Percentiles rank a stretch among this genome's conserved stretches.
Evolutionary conservation across 1,284 basidiomycete species (phyloP).

Genomic region (Vanrija pseudolonga): DNA sequence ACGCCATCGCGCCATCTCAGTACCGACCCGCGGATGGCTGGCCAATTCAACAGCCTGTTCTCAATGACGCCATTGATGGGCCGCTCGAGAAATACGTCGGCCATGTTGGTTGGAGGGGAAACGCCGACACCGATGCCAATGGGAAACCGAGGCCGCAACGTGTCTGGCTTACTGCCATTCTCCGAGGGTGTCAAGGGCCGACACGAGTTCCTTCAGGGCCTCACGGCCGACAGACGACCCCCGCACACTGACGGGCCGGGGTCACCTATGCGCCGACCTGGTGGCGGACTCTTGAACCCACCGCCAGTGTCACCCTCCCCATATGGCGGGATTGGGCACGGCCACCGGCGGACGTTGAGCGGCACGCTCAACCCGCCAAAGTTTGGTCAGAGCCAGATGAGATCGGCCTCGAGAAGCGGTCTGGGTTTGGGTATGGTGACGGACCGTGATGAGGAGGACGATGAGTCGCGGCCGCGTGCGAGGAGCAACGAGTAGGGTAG

Average conservation of each 20-base stretch:
- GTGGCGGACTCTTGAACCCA: conserved; percentile 24
- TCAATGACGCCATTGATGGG: conserved; percentile 40
- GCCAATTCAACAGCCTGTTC: conserved; percentile 40
- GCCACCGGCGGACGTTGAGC: conserved; percentile 19
- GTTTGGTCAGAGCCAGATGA: conserved; percentile 21
- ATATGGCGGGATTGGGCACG: conserved; percentile 19
- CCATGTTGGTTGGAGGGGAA: conserved; percentile 22
- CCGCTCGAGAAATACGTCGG: conserved; percentile 29
- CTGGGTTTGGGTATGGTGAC: conserved; percentile 15
- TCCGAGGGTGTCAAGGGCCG: conserved; percentile 24
- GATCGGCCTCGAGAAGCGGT: conserved; percentile 31
- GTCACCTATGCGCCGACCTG: conserved; percentile 20
- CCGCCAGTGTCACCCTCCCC: conserved; percentile 31
- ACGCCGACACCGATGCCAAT: conserved; percentile 15
- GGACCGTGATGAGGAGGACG: conserved; percentile 16
- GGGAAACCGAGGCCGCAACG: conserved; percentile 15
- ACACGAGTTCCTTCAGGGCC: conserved; percentile 36
- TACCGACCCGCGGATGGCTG: conserved; percentile 22
- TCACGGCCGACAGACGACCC: conserved; percentile 5
- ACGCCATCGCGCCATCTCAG: conserved; percentile 45
- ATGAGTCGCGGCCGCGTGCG: conserved; percentile 1
- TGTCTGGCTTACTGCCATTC: conserved; percentile 18
- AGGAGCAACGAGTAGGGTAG: not conserved
- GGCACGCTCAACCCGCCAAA: conserved; percentile 18
- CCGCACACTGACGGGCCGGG: conserved; percentile 9